Evolutionary conservation across 2,329 filamentous ascomycete species (phyloP).

Genomic region (Xylaria sp.): DNA sequence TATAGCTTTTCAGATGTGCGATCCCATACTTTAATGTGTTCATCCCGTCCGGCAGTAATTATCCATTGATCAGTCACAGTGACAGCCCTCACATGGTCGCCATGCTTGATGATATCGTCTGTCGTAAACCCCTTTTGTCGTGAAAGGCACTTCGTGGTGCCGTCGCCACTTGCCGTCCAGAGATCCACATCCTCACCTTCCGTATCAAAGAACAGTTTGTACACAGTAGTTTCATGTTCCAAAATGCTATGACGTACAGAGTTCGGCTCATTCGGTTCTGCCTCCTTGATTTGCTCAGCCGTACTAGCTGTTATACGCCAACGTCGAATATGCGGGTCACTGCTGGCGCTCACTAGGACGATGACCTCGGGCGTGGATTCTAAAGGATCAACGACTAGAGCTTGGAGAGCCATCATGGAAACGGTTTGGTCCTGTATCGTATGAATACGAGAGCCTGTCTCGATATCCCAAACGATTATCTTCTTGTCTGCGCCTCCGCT

Average conservation of each 20-base stretch:
- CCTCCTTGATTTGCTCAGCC: slow-evolving; percentile 66
- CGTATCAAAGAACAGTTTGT: slow-evolving; percentile 78
- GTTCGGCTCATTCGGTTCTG: slow-evolving; percentile 55
- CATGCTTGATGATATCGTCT: slow-evolving; percentile 80
- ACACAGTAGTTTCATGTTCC: slow-evolving; percentile 91
- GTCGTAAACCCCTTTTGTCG: slow-evolving; percentile 74
- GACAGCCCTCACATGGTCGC: slow-evolving; percentile 90
- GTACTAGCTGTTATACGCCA: slow-evolving; percentile 72
- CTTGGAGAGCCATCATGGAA: slow-evolving; percentile 81
- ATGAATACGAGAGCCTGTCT: slow-evolving; percentile 74
- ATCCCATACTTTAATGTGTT: slow-evolving; percentile 93
- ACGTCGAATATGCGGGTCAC: slow-evolving; percentile 80
- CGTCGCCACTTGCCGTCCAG: slow-evolving; percentile 95
- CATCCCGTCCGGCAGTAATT: slow-evolving; percentile 88
- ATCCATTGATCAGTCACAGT: slow-evolving; percentile 81
- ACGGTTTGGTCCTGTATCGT: slow-evolving; percentile 79
- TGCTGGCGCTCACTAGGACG: slow-evolving; percentile 81
- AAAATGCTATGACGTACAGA: slow-evolving; percentile 66
- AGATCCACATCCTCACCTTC: slow-evolving; percentile 74
- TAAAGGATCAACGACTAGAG: slow-evolving; percentile 79
- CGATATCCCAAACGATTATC: slow-evolving; percentile 84
- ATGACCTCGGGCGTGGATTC: slow-evolving; percentile 62
- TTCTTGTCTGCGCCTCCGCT: slow-evolving; percentile 83
- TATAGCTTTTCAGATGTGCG: slow-evolving; percentile 75
- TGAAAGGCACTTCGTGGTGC: slow-evolving; percentile 82